phyloP scores from a whole-genome alignment of 1,284 basidiomycete species.

The Pseudomicrostroma phylloplanum region DNA sequence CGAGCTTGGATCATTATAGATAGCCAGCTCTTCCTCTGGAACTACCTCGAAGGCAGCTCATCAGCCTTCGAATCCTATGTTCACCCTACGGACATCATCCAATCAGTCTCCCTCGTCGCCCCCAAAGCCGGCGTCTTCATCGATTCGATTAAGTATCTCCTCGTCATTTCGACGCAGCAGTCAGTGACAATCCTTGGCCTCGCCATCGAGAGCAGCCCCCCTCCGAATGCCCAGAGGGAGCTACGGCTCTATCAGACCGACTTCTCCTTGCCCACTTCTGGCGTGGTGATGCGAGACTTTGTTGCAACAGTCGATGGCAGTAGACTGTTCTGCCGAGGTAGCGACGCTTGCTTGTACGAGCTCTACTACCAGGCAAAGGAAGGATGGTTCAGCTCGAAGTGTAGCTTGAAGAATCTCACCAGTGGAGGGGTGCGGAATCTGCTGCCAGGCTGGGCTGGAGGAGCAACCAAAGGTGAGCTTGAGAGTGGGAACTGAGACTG shows the following conservation, averaged over 20 bases:
- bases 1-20: constrained; percentile 94
- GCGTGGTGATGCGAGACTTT: constrained; percentile 69
- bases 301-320: constrained; percentile 72
- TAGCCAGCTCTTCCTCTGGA: constrained; percentile 91
- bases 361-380: constrained; percentile 84
- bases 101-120: constrained; percentile 55
- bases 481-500: constrained; percentile 61
- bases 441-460: constrained; percentile 50
- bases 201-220: constrained; percentile 52
- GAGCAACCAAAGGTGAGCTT: constrained; percentile 61
- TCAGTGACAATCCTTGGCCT: constrained; percentile 81
- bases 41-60: constrained; percentile 80
- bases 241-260: constrained; percentile 87
- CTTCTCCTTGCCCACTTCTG: constrained; percentile 68
- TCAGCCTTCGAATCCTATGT: constrained; percentile 80
- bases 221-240: constrained; percentile 56
- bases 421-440: constrained; percentile 52
- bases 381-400: constrained; percentile 79
- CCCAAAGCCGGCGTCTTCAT: constrained; percentile 67
- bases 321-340: constrained; percentile 74
- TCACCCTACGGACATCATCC: constrained; percentile 84
- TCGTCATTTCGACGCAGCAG: constrained; percentile 82
- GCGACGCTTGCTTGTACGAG: constrained; percentile 85
- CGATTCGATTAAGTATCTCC: constrained; percentile 79
- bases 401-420: constrained; percentile 66